Evolutionary conservation across 176 grass and related monocot genomes (phyloP), one percentile per base, ranked within the genome.

Genomic region (Elaeis guineensis): DNA sequence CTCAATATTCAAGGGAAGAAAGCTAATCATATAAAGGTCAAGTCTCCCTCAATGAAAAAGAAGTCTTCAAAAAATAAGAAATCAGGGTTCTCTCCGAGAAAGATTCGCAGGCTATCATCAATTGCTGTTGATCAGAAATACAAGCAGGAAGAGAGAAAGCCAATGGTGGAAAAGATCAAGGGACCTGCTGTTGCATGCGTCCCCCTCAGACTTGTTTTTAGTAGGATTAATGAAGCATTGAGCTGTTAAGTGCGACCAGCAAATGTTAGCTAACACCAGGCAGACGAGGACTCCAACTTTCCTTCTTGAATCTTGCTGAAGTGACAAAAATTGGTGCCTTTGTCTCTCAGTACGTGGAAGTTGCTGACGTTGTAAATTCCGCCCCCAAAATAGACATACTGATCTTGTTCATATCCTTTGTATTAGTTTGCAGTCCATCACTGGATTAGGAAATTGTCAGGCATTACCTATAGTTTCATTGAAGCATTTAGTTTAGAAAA

Each of bases 101-200:
- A 99, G 82, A 99, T 86, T 75, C 75, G 88, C 51, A 92, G 88
- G 79, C 82, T 99, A 63, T 99, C 94, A 78, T 84, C 75, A 80
- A 79, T 72, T 63, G 55, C 29, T 44, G n/a, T 63, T 49, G 70
- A 73, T 63, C 22, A 29, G 22, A 83, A 66, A 62, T 78, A 89
- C 8, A 28, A 52, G 15, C 32, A 58, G 16, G 52, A 61, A 49
- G 75, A 71, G 52, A 86, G 74, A 63, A 93, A 77, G 32, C 20
- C 78, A n/a, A 59, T 84, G 63, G 71, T 93, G 76, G 77, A 57
- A 49, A 84, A 81, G 64, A 72, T 85, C 50, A 62, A 58, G 17
- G 77, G 82, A 70, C 77, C 84, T 50, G 79, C 81, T 3, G 79
- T 93, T 2, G 79, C 88, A 0, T 99, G 88, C 29, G 83, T 93